Evolutionary conservation across 108 stramenopile genomes (phyloP).

Genomic region (Chaetoceros tenuissimus): DNA sequence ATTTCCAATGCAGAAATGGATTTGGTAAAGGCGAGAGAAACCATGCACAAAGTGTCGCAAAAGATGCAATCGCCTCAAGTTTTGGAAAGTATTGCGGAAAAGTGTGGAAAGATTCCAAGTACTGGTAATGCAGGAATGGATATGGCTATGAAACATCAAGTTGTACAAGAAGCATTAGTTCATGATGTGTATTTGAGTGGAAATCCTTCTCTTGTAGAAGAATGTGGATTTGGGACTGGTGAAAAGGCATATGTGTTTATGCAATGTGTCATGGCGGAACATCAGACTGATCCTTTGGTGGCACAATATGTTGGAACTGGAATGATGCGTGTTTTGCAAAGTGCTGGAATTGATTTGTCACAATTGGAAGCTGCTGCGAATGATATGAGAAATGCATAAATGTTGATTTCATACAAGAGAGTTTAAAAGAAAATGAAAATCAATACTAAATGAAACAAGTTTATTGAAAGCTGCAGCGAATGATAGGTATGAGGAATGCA

Average conservation of each 20-base stretch:
- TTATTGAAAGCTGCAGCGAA: too few relatives aligned
- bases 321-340: conserved; percentile 66
- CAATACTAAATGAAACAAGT: too few relatives aligned
- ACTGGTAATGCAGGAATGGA: conserved; percentile 44
- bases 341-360: conserved; percentile 63
- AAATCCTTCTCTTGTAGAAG: conserved; percentile 40
- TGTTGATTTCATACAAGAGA: too few relatives aligned
- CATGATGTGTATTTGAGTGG: conserved; percentile 70
- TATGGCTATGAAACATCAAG: conserved; percentile 60
- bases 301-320: conserved; percentile 68
- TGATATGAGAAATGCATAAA: too few relatives aligned
- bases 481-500: too few relatives aligned
- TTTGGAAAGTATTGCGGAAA: conserved; percentile 47
- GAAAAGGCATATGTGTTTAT: conserved; percentile 70
- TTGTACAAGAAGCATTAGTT: conserved; percentile 68
- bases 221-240: conserved; percentile 65
- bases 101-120: conserved; percentile 22
- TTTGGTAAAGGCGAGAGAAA: conserved; percentile 72
- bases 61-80: conserved; percentile 54
- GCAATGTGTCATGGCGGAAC: conserved; percentile 79
- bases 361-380: background rate
- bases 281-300: conserved; percentile 80
- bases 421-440: too few relatives aligned
- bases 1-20: conserved; percentile 33
- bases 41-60: conserved; percentile 73